These are phyloP conservation scores for Melampsora larici-populina DNA, from an alignment of 1,284 basidiomycete genomes.

Conservation along the genomic window DNA sequence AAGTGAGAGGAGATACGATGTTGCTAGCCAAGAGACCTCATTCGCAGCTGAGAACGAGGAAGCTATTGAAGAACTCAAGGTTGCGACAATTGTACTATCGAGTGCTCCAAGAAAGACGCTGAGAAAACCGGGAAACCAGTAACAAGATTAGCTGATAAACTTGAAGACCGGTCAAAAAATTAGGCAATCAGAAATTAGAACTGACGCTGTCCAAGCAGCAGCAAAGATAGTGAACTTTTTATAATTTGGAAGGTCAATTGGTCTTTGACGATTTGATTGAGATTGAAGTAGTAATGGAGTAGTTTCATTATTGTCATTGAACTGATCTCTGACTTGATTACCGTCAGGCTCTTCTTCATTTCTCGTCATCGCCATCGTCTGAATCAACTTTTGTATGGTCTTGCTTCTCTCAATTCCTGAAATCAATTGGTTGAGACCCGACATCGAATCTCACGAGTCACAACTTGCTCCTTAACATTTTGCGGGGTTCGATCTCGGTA, in stretches of 20 bases:
- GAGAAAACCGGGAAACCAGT: neutral
- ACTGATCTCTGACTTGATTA: too few species aligned
- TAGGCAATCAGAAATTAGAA: neutral
- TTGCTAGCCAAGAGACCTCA: constrained; percentile 52
- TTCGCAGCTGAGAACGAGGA: constrained; percentile 51
- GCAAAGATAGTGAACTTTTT: neutral
- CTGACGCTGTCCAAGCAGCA: constrained; percentile 4
- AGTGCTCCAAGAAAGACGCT: constrained; percentile 37
- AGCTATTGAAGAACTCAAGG: constrained; percentile 51
- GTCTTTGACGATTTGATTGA: neutral
- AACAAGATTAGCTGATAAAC: too few species aligned
- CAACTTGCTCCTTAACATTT: too few species aligned
- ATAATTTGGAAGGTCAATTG: neutral
- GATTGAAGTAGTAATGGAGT: constrained; percentile 1
- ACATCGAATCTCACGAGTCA: too few species aligned
- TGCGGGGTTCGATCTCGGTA: too few species aligned
- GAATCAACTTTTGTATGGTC: too few species aligned
- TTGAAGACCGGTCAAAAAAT: too few species aligned
- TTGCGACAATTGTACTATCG: constrained; percentile 51
- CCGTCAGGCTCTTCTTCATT: too few species aligned
- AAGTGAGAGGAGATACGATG: constrained; percentile 51
- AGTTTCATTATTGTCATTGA: neutral
- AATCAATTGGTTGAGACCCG: too few species aligned
- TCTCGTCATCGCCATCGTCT: too few species aligned
- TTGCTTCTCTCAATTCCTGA: too few species aligned